Base-by-base conservation (phyloP, 176 grass and related monocot species). In the Carex cristatella region DNA sequence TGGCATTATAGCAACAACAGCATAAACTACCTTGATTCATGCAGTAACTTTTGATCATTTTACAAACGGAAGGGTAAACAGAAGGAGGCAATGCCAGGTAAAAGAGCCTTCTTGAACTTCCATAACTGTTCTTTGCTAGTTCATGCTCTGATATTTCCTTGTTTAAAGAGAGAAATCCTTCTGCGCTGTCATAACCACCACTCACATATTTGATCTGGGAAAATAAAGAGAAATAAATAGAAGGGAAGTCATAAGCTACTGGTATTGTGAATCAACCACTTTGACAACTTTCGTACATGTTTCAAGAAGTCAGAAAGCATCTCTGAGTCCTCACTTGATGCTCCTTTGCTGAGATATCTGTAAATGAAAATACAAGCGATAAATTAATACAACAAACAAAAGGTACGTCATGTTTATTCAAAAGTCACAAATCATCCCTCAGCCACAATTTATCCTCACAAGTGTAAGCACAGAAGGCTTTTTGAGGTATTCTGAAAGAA, bases 71-170 rank as follows among this genome's bases (percentile, higher is more conserved):
- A 91, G 97, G 97, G 87, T 99, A 99, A 82, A 96, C 97, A 86
- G 97, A 99, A 62, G 97, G 97, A 91, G 97, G 97, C 89, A 99
- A 69, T 86, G 97, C 97, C 69, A 99, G 87, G 87, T 99, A 99
- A 91, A 99, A 99, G 42, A 99, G 91, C 66, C 97, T 99, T 82
- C 97, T 94, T 87, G 90, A 92, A 76, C 74, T 92, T 94, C 84
- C 91, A 15, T 91, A 87, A 61, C 91, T 91, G 42, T 71, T 82
- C 76, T 91, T 96, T 87, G 93, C 87, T 30, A 63, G 68, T 82
- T 99, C 97, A 84, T 90, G 92, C 79, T 91, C 84, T 32, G 79
- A 94, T 81, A 99, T 91, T 88, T 90, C 81, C 80, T 96, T 91
- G 85, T 99, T 87, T 89, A 99, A 81, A 69, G 89, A 87, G 28